Conservation (phyloP, 345 rosid species). For the Sapria himalayana region DNA sequence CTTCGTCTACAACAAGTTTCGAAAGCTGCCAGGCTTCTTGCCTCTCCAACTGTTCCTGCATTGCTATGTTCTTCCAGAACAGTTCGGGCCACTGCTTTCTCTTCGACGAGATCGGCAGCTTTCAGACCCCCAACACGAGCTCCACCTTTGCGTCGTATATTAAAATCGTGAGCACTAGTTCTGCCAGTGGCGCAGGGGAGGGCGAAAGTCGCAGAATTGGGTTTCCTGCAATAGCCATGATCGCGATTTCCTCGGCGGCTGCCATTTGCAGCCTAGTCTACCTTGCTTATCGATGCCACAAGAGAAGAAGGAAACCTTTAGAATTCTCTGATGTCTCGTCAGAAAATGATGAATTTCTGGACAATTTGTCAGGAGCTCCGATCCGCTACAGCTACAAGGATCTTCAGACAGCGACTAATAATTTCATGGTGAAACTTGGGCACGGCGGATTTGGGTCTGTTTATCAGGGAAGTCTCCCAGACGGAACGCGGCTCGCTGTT, state of each 20-base stretch:
- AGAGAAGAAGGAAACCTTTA: slow-evolving; percentile 16
- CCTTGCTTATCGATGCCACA: slow-evolving; percentile 22
- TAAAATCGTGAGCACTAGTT: slow-evolving; percentile 23
- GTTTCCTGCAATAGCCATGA: slow-evolving; percentile 31
- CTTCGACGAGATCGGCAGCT: slow-evolving; percentile 54
- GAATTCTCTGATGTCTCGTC: slow-evolving; percentile 25
- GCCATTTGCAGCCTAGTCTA: slow-evolving; percentile 27
- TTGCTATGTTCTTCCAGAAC: slow-evolving; percentile 48
- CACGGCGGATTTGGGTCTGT: slow-evolving; percentile 95
- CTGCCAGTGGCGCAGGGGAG: slow-evolving; percentile 8
- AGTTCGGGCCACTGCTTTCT: slow-evolving; percentile 51
- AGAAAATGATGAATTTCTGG: slow-evolving; percentile 71
- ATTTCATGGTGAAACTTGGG: slow-evolving; percentile 69
- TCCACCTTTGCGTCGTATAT: slow-evolving; percentile 33
- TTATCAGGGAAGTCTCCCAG: slow-evolving; percentile 52
- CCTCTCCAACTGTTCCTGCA: slow-evolving; percentile 49
- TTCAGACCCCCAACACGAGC: slow-evolving; percentile 16
- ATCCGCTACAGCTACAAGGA: slow-evolving; percentile 52
- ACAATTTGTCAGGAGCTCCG: slow-evolving; percentile 59
- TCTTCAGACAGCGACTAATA: slow-evolving; percentile 55
- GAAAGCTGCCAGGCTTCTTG: slow-evolving; percentile 52
- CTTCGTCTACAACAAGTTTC: slow-evolving; percentile 34
- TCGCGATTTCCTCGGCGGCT: slow-evolving; percentile 26
- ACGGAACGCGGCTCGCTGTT: slow-evolving; percentile 66
- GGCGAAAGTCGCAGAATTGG: slow-evolving; percentile 16